Evolutionary conservation across 2,329 filamentous ascomycete species (phyloP), one percentile per base, ranked within the genome.

Genomic region (Penicillium aurantiogriseum): DNA sequence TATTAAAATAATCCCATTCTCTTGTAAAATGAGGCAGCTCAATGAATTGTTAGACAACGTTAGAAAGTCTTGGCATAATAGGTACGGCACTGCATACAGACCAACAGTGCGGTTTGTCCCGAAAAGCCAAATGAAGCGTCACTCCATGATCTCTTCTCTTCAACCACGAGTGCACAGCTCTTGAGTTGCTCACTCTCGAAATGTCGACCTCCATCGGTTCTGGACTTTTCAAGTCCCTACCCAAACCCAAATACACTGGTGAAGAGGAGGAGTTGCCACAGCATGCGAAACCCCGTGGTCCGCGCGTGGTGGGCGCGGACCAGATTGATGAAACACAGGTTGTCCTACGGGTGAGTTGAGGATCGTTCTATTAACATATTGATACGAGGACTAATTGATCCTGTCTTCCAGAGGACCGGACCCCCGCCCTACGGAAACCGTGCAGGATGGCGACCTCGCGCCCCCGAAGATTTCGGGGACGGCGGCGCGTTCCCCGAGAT

Each of bases 401-500:
- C 2, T 29, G 52, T 9, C 35, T 27, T 56, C 9, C 76, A 89
- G 84, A 88, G 87, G 79, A 83, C 85, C 56, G 92, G 92, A 19
- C 92, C 92, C 57, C 94, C 94, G 10, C 82, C 91, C 1, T 99
- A 97, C 68, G 91, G 91, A 49, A 88, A 92, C 73, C 88, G 94
- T 69, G 77, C 85, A 73, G 90, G 90, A 84, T 99, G 94, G 94
- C 86, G 94, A 64, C 94, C 94, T 33, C 88, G 93, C 69, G 83
- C 83, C 40, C 85, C 89, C 62, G 92, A 97, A 72, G 94, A 99
- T 75, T 99, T 92, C 77, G 92, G 91, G 68, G 92, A 97, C 80
- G 94, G 94, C 63, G 94, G 94, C 68, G 92, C 93, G 51, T 99
- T 97, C 71, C 94, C 94, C 38, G 93, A 97, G 77, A 88, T 97